Evolutionary conservation across 345 rosid genomes (phyloP).

Genomic region (Arabidopsis suecica): DNA sequence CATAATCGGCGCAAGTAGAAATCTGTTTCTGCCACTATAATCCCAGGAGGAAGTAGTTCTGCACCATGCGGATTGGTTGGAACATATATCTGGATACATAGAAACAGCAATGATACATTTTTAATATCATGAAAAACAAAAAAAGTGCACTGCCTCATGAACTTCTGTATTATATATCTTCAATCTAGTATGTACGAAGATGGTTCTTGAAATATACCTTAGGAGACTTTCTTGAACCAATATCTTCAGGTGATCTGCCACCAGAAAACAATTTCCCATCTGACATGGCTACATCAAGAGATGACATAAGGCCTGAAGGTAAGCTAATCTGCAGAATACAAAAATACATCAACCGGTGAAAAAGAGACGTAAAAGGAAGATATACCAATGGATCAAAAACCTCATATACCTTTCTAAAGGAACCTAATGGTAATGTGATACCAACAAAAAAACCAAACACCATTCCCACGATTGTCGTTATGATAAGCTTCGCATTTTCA

Average conservation of each 20-base stretch:
- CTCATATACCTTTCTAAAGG: conserved; percentile 63
- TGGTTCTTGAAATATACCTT: conserved; percentile 51
- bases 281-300: conserved; percentile 53
- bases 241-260: conserved; percentile 49
- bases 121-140: conserved; percentile 20
- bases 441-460: conserved; percentile 82
- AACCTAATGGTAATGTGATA: conserved; percentile 66
- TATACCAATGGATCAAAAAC: neutral
- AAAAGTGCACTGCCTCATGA: conserved; percentile 2
- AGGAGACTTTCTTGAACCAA: conserved; percentile 46
- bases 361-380: neutral
- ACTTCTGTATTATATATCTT: neutral
- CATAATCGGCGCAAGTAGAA: conserved; percentile 85
- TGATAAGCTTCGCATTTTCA: conserved; percentile 58
- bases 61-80: conserved; percentile 92
- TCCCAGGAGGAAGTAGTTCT: conserved; percentile 90
- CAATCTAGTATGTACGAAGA: conserved; percentile 1
- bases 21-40: conserved; percentile 80
- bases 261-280: conserved; percentile 45
- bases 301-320: conserved; percentile 57
- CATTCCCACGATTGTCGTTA: conserved; percentile 64
- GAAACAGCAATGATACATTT: neutral
- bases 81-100: conserved; percentile 68
- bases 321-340: conserved; percentile 65
- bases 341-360: conserved; percentile 39